phyloP scores from a whole-genome alignment of 331 rosid species.

The Cucumis variabilis region DNA sequence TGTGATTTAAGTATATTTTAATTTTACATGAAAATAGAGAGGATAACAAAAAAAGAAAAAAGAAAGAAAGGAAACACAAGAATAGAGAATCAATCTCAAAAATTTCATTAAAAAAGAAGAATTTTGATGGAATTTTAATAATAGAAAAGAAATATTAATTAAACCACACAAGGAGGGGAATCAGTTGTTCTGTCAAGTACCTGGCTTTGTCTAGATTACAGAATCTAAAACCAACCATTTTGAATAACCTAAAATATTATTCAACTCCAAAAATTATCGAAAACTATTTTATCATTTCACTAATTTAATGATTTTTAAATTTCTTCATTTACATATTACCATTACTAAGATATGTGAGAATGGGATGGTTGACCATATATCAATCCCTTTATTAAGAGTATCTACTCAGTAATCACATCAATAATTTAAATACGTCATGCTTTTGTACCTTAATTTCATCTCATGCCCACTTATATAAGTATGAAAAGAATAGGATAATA shows the following conservation, averaged over 20 bases:
- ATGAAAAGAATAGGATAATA: too few species aligned
- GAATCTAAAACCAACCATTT: conserved; percentile 17
- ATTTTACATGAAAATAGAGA: not conserved
- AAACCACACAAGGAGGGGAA: conserved; percentile 9
- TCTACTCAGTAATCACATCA: not conserved
- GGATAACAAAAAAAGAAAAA: not conserved
- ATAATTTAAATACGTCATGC: not conserved
- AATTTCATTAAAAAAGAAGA: not conserved
- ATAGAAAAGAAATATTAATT: not conserved
- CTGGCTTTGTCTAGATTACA: conserved; percentile 28
- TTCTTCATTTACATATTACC: not conserved
- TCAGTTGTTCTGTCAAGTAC: conserved; percentile 26
- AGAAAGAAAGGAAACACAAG: not conserved
- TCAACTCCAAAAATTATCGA: not conserved
- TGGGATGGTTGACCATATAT: conserved; percentile 7
- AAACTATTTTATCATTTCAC: not conserved
- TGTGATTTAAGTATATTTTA: not conserved
- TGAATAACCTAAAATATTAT: not conserved
- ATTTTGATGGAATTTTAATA: not conserved
- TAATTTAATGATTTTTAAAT: not conserved
- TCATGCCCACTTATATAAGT: not conserved
- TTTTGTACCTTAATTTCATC: not conserved
- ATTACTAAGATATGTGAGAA: not conserved
- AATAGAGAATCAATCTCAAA: not conserved
- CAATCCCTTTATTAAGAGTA: not conserved